A percentile compares a stretch with the other conserved stretches of the same genome.
phyloP scores from a whole-genome alignment of 2,329 filamentous ascomycete genomes.

The Colletotrichum tanaceti region DNA sequence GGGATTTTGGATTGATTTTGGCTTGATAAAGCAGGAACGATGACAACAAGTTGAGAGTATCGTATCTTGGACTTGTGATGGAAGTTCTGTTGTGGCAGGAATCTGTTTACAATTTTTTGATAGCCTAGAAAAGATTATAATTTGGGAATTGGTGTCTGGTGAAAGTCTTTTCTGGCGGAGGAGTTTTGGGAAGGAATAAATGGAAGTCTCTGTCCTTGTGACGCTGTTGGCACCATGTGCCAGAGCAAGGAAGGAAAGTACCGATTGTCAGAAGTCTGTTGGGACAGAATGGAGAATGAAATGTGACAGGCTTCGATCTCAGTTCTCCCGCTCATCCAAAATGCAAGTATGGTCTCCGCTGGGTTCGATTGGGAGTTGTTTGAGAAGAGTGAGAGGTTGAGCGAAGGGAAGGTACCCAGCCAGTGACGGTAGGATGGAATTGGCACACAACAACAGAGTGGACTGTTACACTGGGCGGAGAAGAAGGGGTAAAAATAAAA shows the following conservation, averaged over 20 bases:
- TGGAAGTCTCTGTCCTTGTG: not conserved
- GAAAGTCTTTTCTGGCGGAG: too few species aligned
- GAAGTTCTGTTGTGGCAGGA: too few species aligned
- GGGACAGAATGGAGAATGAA: not conserved
- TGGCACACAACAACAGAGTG: not conserved
- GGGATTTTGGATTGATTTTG: too few species aligned
- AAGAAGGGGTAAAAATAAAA: not conserved
- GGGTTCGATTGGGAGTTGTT: not conserved
- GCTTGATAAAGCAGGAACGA: too few species aligned
- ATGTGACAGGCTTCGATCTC: not conserved
- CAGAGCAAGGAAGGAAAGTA: not conserved
- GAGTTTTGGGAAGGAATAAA: too few species aligned
- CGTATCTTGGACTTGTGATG: too few species aligned
- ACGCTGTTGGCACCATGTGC: not conserved
- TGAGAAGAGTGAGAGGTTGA: not conserved
- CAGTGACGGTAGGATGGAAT: not conserved
- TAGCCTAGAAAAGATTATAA: too few species aligned
- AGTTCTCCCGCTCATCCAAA: not conserved
- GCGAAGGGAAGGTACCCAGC: not conserved
- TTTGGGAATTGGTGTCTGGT: too few species aligned
- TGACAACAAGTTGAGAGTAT: too few species aligned
- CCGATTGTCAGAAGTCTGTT: not conserved
- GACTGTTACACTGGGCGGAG: not conserved
- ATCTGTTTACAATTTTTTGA: too few species aligned
- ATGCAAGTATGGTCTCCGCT: not conserved